These are phyloP conservation scores for Bryum argenteum DNA, from an alignment of 225 moss, liverwort and hornwort genomes.

Conservation along the genomic window DNA sequence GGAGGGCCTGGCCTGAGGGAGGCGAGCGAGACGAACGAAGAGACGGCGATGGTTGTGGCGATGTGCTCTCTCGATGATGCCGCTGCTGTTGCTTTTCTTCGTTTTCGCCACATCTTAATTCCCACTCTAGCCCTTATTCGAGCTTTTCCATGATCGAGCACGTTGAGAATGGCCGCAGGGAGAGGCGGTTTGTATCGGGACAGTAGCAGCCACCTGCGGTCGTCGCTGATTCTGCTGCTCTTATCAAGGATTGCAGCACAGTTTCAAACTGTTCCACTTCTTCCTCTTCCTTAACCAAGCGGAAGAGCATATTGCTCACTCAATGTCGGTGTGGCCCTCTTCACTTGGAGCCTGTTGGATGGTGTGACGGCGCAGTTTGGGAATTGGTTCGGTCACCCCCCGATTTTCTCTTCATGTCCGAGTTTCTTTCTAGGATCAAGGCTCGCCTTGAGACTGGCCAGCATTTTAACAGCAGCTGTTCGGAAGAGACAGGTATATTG, in stretches of 20 bases:
- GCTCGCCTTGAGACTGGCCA: constrained; percentile 99
- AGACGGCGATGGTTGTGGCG: constrained; percentile 42
- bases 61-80: constrained; percentile 26
- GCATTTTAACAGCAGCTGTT: constrained; percentile 70
- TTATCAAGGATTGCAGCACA: constrained; percentile 1
- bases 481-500: constrained; percentile 80
- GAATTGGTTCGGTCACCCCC: constrained; percentile 27
- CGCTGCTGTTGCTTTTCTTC: neutral
- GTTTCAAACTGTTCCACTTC: constrained; percentile 8
- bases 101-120: neutral
- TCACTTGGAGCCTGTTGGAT: constrained; percentile 25
- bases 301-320: neutral
- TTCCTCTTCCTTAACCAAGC: constrained; percentile 20
- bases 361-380: constrained; percentile 50
- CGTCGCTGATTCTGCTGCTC: constrained; percentile 10
- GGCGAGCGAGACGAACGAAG: constrained; percentile 21
- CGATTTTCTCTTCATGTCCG: constrained; percentile 92
- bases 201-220: neutral
- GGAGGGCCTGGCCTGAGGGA: neutral
- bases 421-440: constrained; percentile 99
- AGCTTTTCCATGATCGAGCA: constrained; percentile 14
- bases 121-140: neutral
- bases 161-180: constrained; percentile 34
- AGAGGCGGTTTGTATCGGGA: constrained; percentile 8
- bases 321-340: constrained; percentile 18